Evolutionary conservation across 2,329 filamentous ascomycete genomes (phyloP).

Genomic region (Magnaporthales sp.): DNA sequence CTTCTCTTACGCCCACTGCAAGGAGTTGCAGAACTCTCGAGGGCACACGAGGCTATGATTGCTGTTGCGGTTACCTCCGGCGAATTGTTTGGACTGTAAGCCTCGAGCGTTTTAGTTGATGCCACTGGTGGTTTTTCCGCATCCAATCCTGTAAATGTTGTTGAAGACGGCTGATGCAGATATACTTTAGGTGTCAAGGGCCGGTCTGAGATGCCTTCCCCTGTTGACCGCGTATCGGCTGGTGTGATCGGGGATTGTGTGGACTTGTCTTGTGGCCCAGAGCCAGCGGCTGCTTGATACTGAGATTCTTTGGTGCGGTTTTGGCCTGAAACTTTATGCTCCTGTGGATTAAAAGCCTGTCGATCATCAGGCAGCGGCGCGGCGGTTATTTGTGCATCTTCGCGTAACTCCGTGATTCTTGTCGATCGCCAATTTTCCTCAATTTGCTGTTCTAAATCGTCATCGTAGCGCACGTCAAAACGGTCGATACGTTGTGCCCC

Average conservation of each 20-base stretch:
- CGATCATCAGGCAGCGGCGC: not conserved
- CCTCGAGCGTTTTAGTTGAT: no score
- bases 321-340: not conserved
- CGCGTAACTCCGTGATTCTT: not conserved
- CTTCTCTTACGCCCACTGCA: no score
- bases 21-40: no score
- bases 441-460: not conserved
- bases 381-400: not conserved
- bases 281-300: not conserved
- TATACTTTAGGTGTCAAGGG: no score
- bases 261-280: not conserved
- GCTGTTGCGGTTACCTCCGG: no score
- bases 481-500: not conserved
- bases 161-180: no score
- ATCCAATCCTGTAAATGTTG: no score
- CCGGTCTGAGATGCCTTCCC: no score
- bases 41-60: no score
- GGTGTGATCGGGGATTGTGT: not conserved
- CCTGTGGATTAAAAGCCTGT: not conserved
- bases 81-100: no score
- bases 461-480: not conserved
- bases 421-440: not conserved
- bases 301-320: not conserved
- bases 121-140: no score
- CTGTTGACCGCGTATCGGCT: no score